These are phyloP conservation scores for Termitomyces sp. DNA, from an alignment of 1,284 basidiomycete genomes.

Conservation along the genomic window DNA sequence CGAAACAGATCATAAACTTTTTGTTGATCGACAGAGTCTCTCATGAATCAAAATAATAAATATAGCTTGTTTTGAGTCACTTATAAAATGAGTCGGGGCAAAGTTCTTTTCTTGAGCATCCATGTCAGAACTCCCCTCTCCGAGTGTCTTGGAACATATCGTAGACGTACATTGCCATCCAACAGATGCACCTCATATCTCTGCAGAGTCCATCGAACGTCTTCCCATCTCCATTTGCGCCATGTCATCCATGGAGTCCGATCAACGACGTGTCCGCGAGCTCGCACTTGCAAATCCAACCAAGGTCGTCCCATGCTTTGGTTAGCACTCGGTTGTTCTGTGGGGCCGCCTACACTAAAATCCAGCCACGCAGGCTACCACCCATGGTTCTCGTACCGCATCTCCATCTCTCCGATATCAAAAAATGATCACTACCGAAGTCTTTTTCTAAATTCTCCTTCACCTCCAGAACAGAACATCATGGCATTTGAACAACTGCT, in stretches of 20 bases:
- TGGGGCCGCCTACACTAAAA: neutral
- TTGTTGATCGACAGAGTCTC: neutral
- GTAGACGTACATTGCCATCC: slow-evolving; percentile 81
- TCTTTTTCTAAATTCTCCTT: slow-evolving; percentile 42
- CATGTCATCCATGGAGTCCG: slow-evolving; percentile 61
- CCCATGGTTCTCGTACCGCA: slow-evolving; percentile 78
- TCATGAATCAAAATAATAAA: neutral
- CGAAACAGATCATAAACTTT: neutral
- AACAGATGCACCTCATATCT: slow-evolving; percentile 52
- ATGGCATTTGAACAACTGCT: slow-evolving; percentile 50
- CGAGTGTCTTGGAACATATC: slow-evolving; percentile 53
- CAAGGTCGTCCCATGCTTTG: slow-evolving; percentile 73
- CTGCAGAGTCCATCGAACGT: slow-evolving; percentile 39
- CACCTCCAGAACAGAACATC: slow-evolving; percentile 17
- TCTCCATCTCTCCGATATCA: slow-evolving; percentile 42
- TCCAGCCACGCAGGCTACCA: slow-evolving; percentile 56
- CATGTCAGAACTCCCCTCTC: slow-evolving; percentile 21
- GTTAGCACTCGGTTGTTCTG: slow-evolving; percentile 32
- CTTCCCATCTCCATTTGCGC: slow-evolving; percentile 65
- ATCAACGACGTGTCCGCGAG: slow-evolving; percentile 60
- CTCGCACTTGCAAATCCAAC: slow-evolving; percentile 54
- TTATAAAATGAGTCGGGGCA: neutral
- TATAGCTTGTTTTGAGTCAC: neutral
- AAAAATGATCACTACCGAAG: slow-evolving; percentile 65
- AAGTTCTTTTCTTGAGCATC: neutral